Base-by-base conservation (phyloP, 2,329 filamentous ascomycete species). In the Fusarium torreyae region DNA sequence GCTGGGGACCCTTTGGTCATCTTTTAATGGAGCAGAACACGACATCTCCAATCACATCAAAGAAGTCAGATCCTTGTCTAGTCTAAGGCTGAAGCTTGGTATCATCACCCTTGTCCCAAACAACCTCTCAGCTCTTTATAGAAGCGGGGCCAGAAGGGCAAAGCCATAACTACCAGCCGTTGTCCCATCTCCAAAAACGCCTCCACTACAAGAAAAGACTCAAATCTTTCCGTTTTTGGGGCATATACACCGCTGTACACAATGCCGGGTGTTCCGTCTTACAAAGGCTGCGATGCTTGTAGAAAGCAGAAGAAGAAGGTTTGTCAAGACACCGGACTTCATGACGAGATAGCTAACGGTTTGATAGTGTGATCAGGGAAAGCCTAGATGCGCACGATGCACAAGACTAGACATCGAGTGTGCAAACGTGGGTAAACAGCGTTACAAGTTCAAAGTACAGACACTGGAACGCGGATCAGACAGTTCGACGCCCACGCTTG, bases 241-340 rank as follows among this genome's bases (percentile, higher is more conserved):
- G 49, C 54, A 68, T 46, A 74, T 63, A 53, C 17, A 36, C 69
- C 74, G 73, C 63, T 71, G 28, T 46, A n/a, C 4, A 61, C 38
- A 3, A 86, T 87, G 85, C 83, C 84, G 0, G 85, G 85, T 24
- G 85, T 87, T 18, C 85, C 85, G 22, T 82, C 82, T 10, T 81
- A 83, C 51, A 81, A 81, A 59, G 85, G 82, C 34, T 87, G 85
- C 66, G 82, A 86, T 57, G 83, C 78, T 15, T 87, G 84, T 68
- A 81, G 84, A 34, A 83, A 80, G 66, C 82, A 85, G 66, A 86
- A 86, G 80, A 86, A 87, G 74, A 86, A 86, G 81, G 85, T 84
- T 74, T 15, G 73, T 57, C 2, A 4, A 20, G 11, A 17, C 17
- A 15, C n/a, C 13, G 13, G 22, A 39, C n/a, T 8, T 31, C 13